Evolutionary conservation across 176 grass and related monocot species (phyloP).

Genomic region (Chrysopogon serrulatus): DNA sequence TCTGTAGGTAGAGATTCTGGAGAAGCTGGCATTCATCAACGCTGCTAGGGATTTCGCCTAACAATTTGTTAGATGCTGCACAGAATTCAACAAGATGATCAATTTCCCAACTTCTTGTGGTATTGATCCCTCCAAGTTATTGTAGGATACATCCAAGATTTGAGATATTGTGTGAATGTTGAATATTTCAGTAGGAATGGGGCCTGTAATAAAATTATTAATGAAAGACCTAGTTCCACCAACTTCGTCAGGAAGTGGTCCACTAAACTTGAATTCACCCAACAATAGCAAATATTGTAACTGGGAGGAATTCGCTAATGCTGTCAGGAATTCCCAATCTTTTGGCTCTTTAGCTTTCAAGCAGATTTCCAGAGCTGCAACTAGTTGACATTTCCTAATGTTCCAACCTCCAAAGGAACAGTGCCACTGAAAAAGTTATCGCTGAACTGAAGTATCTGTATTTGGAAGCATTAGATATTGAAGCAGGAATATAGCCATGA

Average conservation of each 20-base stretch:
- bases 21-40: too few relatives aligned
- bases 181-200: constrained; percentile 1
- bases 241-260: constrained; percentile 10
- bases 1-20: too few relatives aligned
- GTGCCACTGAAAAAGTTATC: background rate
- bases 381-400: too few relatives aligned
- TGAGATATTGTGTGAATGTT: constrained; percentile 1
- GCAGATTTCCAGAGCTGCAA: too few relatives aligned
- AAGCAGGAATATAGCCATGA: too few relatives aligned
- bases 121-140: too few relatives aligned
- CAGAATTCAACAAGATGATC: too few relatives aligned
- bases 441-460: background rate
- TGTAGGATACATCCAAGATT: too few relatives aligned
- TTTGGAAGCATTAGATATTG: too few relatives aligned
- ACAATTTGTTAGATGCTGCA: too few relatives aligned
- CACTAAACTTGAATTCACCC: background rate
- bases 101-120: too few relatives aligned
- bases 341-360: background rate
- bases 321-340: constrained; percentile 24
- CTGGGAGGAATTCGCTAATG: constrained; percentile 27
- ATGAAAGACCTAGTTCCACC: background rate
- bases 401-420: background rate
- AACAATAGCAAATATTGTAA: background rate
- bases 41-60: too few relatives aligned
- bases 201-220: constrained; percentile 32